These are phyloP conservation scores for Fraxinus excelsior DNA, from an alignment of 257 asterid species.

Conservation along the genomic window DNA sequence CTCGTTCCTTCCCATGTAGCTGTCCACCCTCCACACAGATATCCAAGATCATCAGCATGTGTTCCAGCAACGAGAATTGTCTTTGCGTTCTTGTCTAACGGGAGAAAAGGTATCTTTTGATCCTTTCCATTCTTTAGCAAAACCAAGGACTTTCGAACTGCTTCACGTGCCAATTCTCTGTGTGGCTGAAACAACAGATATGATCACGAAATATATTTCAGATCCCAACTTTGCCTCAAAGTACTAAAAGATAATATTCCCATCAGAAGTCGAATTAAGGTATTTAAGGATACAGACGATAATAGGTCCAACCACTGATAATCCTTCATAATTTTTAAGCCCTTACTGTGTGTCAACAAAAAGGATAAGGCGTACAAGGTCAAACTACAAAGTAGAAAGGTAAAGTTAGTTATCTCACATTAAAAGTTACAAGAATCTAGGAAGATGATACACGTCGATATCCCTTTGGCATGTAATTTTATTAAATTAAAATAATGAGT, in stretches of 20 bases:
- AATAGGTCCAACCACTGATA: not conserved
- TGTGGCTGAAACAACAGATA: conserved; percentile 36
- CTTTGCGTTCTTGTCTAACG: conserved; percentile 72
- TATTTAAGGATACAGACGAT: not conserved
- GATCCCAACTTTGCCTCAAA: not conserved
- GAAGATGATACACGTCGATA: not conserved
- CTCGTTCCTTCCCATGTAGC: conserved; percentile 80
- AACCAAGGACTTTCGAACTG: conserved; percentile 89
- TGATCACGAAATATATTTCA: conserved; percentile 13
- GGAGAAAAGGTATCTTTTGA: conserved; percentile 74
- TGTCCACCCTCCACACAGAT: conserved; percentile 99
- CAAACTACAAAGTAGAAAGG: conserved; percentile 6
- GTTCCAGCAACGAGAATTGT: conserved; percentile 81
- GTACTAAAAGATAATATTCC: not conserved
- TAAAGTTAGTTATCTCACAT: conserved; percentile 9
- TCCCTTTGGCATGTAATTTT: not conserved
- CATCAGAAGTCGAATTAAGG: not conserved
- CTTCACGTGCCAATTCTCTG: conserved; percentile 79
- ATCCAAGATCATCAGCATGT: conserved; percentile 98
- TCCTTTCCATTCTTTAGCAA: conserved; percentile 91
- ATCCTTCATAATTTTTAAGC: not conserved
- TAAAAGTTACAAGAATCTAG: not conserved
- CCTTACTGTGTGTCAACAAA: not conserved
- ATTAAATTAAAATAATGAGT: not conserved
- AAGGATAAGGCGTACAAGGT: not conserved